Evolutionary conservation across 345 rosid genomes (phyloP).

Genomic region (Melaleuca alternifolia): DNA sequence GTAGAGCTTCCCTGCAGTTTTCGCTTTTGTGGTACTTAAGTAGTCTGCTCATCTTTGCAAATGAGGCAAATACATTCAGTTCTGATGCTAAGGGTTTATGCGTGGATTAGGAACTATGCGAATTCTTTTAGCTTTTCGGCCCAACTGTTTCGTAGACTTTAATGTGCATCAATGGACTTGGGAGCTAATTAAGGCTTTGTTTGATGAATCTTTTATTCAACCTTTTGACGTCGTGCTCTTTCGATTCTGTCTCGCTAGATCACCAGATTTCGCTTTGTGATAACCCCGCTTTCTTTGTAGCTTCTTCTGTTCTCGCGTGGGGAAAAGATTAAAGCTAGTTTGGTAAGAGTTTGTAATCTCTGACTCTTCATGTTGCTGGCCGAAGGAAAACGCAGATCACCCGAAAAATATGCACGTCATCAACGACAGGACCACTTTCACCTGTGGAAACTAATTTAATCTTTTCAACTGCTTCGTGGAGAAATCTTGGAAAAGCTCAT

Average conservation of each 20-base stretch:
- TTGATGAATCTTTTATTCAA: neutral
- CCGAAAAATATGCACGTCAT: neutral
- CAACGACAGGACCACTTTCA: neutral
- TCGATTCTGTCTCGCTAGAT: neutral
- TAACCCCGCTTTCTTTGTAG: neutral
- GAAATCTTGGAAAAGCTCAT: neutral
- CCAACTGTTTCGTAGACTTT: neutral
- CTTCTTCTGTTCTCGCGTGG: neutral
- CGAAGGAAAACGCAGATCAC: neutral
- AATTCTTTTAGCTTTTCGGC: neutral
- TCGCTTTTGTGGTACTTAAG: neutral
- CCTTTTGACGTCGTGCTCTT: neutral
- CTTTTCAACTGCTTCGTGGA: neutral
- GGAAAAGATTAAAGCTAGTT: neutral
- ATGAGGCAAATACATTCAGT: neutral
- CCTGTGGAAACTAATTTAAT: neutral
- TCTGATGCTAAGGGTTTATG: neutral
- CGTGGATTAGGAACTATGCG: neutral
- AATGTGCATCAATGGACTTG: neutral
- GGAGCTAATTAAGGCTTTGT: neutral
- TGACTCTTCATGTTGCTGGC: neutral
- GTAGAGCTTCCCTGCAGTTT: neutral
- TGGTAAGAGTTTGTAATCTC: neutral
- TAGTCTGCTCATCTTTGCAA: neutral
- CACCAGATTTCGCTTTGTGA: neutral